Evolutionary conservation across 257 asterid species (phyloP).

Genomic region (Capsicum rhomboideum): DNA sequence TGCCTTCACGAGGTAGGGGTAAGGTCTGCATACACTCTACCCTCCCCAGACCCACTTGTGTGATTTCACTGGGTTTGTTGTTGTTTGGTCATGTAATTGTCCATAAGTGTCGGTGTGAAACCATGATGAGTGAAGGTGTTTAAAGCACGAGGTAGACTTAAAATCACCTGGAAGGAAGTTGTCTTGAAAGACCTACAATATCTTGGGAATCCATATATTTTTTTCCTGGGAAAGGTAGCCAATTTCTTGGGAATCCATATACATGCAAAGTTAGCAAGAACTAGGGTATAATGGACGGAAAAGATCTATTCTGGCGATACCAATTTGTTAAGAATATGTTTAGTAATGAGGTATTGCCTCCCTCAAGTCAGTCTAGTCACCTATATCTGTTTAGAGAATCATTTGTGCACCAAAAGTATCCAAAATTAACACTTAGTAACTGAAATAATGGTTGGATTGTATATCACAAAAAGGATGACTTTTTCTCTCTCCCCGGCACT

Average conservation of each 20-base stretch:
- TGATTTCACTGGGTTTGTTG: no score
- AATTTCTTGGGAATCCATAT: not conserved
- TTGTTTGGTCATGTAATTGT: not conserved
- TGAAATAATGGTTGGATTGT: not conserved
- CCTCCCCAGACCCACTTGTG: no score
- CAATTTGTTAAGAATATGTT: not conserved
- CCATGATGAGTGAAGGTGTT: not conserved
- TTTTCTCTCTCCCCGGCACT: no score
- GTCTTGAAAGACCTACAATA: not conserved
- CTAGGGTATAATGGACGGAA: not conserved
- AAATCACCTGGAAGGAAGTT: not conserved
- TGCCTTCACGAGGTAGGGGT: no score
- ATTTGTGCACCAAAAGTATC: not conserved
- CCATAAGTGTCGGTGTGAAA: not conserved
- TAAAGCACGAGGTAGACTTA: not conserved
- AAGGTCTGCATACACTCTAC: no score
- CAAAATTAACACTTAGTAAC: not conserved
- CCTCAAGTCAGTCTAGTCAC: not conserved
- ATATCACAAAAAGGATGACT: no score
- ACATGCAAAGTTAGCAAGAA: not conserved
- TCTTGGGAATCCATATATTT: no score
- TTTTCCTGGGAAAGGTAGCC: no score
- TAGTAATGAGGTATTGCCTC: not conserved
- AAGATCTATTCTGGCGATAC: not conserved
- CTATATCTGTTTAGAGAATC: not conserved